Percentiles rank a stretch among this genome's conserved stretches.
These are phyloP conservation scores for Sanguinoderma infundibulare DNA, from an alignment of 1,284 basidiomycete genomes.

Conservation along the genomic window DNA sequence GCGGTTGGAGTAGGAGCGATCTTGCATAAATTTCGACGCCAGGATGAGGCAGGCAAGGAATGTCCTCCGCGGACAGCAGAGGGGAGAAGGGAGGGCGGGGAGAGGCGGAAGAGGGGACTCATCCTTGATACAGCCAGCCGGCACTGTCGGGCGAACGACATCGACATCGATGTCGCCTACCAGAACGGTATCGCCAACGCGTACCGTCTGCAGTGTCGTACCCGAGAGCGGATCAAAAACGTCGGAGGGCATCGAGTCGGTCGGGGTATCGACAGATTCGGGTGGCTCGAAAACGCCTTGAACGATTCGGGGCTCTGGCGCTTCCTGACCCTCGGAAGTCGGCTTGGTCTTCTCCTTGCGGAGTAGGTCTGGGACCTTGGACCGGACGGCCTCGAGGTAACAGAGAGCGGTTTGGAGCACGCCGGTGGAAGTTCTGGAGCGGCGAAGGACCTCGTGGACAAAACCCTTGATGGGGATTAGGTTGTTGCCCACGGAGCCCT, in stretches of 20 bases:
- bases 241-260: not conserved
- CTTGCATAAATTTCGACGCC: constrained; percentile 92
- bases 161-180: constrained; percentile 6
- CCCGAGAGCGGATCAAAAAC: constrained; percentile 19
- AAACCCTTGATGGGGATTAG: constrained; percentile 68
- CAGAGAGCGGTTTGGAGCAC: constrained; percentile 81
- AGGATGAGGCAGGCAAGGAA: constrained; percentile 89
- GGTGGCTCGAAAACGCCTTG: constrained; percentile 30
- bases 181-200: constrained; percentile 14
- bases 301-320: constrained; percentile 50
- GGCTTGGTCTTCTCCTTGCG: constrained; percentile 48
- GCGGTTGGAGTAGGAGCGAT: constrained; percentile 90
- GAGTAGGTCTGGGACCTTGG: constrained; percentile 64
- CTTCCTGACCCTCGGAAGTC: constrained; percentile 39
- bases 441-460: constrained; percentile 77
- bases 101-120: constrained; percentile 45
- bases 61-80: constrained; percentile 85
- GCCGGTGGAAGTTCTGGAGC: constrained; percentile 74
- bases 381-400: constrained; percentile 75
- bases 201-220: constrained; percentile 17
- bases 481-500: constrained; percentile 34
- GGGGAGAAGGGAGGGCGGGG: constrained; percentile 69
- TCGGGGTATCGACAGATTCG: not conserved
- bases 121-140: constrained; percentile 12
- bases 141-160: not conserved